These are phyloP conservation scores for Penicillium decumbens DNA, from an alignment of 2,329 filamentous ascomycete species.

Conservation along the genomic window DNA sequence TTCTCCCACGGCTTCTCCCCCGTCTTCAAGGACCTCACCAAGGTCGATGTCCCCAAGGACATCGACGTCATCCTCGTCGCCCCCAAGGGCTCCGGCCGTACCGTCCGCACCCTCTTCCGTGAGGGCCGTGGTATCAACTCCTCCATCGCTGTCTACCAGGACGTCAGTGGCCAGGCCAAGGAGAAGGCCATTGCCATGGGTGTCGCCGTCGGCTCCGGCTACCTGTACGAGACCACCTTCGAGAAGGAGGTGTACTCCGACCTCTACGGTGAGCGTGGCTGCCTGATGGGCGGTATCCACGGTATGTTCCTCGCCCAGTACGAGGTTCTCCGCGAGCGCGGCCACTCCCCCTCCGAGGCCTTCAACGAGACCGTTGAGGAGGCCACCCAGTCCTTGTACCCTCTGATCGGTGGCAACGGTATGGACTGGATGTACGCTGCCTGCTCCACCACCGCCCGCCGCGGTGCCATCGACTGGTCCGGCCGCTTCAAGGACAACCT, in stretches of 20 bases:
- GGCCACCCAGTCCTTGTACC: conserved; percentile 96
- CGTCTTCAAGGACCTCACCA: conserved; percentile 99
- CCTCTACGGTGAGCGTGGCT: conserved; percentile 99
- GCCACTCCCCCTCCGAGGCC: conserved; percentile 94
- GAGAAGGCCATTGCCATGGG: conserved; percentile 96
- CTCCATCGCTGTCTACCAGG: conserved; percentile 96
- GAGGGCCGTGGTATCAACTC: conserved; percentile 99
- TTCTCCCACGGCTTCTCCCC: conserved; percentile 99
- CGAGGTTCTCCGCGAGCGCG: conserved; percentile 98
- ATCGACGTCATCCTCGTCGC: conserved; percentile 99
- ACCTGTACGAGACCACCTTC: conserved; percentile 99
- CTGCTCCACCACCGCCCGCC: conserved; percentile 96
- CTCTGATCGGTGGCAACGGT: conserved; percentile 91
- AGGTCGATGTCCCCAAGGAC: conserved; percentile 91
- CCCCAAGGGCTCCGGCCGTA: conserved; percentile 98
- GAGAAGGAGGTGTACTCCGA: conserved; percentile 99
- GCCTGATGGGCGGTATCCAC: conserved; percentile 99
- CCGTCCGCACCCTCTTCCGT: conserved; percentile 96
- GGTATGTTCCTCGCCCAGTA: conserved; percentile 99
- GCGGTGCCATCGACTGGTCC: conserved; percentile 98
- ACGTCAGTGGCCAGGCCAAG: conserved; percentile 95
- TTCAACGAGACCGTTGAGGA: conserved; percentile 99
- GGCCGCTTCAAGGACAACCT: conserved; percentile 94
- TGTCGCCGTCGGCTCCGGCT: conserved; percentile 93
- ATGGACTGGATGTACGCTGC: conserved; percentile 99